Evolutionary conservation across 2,329 filamentous ascomycete genomes (phyloP).

Genomic region (Tolypocladium inflatum): DNA sequence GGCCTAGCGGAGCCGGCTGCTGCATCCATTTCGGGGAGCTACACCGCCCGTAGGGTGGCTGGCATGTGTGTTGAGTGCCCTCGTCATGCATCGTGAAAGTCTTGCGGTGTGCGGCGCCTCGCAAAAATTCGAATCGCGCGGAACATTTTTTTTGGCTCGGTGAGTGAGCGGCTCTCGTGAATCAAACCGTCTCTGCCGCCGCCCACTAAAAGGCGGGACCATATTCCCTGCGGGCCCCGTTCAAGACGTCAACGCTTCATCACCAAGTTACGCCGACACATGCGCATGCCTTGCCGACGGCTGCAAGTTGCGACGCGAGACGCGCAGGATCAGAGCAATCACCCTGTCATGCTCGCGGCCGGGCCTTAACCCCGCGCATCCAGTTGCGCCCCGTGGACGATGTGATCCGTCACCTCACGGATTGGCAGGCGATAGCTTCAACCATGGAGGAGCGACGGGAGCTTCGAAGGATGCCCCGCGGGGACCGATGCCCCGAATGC

Average conservation of each 20-base stretch:
- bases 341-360: background rate
- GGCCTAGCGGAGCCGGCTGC: background rate
- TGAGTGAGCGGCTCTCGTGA: background rate
- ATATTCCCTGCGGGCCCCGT: background rate
- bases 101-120: background rate
- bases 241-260: background rate
- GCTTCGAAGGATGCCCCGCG: slow-evolving; percentile 40
- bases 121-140: background rate
- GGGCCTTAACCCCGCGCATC: background rate
- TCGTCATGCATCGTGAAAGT: background rate
- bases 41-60: background rate
- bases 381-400: background rate
- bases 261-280: background rate
- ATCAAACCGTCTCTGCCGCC: background rate
- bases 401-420: background rate
- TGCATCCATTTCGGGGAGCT: background rate
- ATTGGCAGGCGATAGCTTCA: background rate
- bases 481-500: slow-evolving; percentile 53
- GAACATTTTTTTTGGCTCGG: background rate
- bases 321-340: background rate
- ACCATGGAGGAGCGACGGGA: slow-evolving; percentile 31
- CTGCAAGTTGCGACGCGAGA: background rate
- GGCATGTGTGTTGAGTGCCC: background rate
- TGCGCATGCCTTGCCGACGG: background rate
- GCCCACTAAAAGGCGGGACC: background rate